phyloP scores from a whole-genome alignment of 495 filamentous ascomycete genomes.

The Talaromyces liani region DNA sequence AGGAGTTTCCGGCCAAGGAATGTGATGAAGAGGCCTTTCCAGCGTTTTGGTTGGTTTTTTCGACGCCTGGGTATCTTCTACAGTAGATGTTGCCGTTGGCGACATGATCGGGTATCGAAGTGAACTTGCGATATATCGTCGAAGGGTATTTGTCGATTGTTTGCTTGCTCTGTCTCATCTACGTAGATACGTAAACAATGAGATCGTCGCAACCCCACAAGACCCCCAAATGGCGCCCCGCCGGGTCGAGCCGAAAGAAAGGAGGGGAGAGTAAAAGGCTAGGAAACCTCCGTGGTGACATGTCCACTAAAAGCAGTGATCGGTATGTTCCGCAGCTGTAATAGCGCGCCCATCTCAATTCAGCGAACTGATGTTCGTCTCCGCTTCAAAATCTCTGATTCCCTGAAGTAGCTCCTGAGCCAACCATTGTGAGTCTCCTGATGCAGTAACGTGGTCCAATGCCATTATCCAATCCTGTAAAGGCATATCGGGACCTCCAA shows the following conservation, averaged over 20 bases:
- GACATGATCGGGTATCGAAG: background rate
- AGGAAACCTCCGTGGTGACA: background rate
- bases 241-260: background rate
- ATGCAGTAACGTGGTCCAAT: too few species aligned
- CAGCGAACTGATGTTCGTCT: background rate
- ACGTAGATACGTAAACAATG: background rate
- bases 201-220: background rate
- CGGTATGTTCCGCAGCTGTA: background rate
- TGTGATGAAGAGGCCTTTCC: conserved; percentile 9
- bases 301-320: background rate
- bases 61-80: background rate
- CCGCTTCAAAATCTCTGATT: conserved; percentile 4
- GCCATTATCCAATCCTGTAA: too few species aligned
- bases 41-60: background rate
- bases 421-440: too few species aligned
- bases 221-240: background rate
- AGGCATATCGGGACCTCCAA: too few species aligned
- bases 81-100: background rate
- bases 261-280: background rate
- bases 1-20: conserved; percentile 9
- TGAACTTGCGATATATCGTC: background rate
- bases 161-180: background rate
- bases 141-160: background rate
- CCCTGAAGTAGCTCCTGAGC: conserved; percentile 5
- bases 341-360: background rate